Percentiles rank a stretch among this genome's conserved stretches.
These are phyloP conservation scores for Saturnispora sekii DNA, from an alignment of 805 yeast genomes.

Conservation along the genomic window DNA sequence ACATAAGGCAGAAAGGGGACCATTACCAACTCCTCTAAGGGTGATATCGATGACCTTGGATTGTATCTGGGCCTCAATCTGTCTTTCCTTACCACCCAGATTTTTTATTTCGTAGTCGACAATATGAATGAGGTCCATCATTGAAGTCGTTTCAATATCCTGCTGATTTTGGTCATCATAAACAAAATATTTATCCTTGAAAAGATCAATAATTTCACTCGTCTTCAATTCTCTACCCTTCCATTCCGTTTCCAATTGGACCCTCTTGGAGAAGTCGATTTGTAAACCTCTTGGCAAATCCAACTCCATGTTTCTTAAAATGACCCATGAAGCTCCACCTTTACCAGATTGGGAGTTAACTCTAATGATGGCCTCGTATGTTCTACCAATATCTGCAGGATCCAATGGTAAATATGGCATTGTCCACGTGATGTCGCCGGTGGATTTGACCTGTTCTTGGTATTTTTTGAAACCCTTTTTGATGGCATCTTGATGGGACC, in stretches of 20 bases:
- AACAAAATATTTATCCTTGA: conserved; percentile 44
- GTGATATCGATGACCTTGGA: conserved; percentile 25
- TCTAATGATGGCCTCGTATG: conserved; percentile 86
- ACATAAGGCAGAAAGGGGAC: conserved; percentile 70
- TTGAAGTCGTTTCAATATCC: conserved; percentile 11
- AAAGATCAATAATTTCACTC: conserved; percentile 54
- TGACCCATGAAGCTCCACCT: conserved; percentile 87
- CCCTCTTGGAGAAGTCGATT: conserved; percentile 62
- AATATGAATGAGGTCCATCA: conserved; percentile 17
- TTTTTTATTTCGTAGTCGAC: conserved; percentile 22
- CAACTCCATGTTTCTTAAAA: conserved; percentile 61
- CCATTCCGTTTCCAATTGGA: conserved; percentile 59
- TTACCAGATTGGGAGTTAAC: conserved; percentile 84
- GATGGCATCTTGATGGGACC: conserved; percentile 85
- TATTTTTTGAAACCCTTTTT: conserved; percentile 64
- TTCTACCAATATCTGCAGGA: conserved; percentile 77
- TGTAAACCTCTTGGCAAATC: conserved; percentile 78
- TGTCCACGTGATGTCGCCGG: conserved; percentile 42
- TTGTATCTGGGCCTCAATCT: conserved; percentile 39
- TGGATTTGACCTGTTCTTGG: conserved; percentile 28
- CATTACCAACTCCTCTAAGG: conserved; percentile 63
- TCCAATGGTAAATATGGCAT: conserved; percentile 79
- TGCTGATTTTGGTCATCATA: conserved; percentile 21
- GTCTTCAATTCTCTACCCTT: conserved; percentile 64
- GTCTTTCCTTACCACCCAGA: conserved; percentile 31